A percentile compares a stretch with the other conserved stretches of the same genome.
phyloP scores from a whole-genome alignment of 257 asterid species.

The Scutellaria baicalensis region DNA sequence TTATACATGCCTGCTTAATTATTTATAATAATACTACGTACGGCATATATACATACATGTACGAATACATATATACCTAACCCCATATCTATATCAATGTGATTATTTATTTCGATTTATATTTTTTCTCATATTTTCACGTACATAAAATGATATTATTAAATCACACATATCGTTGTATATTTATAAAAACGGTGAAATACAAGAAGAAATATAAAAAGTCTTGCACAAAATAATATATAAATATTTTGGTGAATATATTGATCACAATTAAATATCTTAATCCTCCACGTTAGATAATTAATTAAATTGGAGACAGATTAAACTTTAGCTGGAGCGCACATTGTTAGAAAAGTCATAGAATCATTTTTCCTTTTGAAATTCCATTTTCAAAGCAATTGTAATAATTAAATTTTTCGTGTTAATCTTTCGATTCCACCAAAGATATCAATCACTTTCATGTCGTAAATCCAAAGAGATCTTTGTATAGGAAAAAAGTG shows the following conservation, averaged over 20 bases:
- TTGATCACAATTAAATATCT: not conserved
- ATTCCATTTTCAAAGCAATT: not conserved
- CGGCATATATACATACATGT: slow-evolving; percentile 5
- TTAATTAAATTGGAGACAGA: not conserved
- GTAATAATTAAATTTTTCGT: not conserved
- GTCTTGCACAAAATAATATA: too few species aligned
- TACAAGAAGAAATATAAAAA: too few species aligned
- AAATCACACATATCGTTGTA: too few species aligned
- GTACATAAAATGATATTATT: too few species aligned
- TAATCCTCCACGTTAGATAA: not conserved
- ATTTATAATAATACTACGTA: not conserved
- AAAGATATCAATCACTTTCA: slow-evolving; percentile 14
- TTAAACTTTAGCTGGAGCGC: slow-evolving; percentile 22
- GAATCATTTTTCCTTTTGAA: slow-evolving; percentile 17
- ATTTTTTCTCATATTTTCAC: too few species aligned
- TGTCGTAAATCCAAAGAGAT: slow-evolving; percentile 10
- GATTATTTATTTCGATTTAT: not conserved
- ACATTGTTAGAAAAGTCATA: slow-evolving; percentile 17
- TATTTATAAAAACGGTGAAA: too few species aligned
- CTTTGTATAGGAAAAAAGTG: not conserved
- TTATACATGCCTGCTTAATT: not conserved
- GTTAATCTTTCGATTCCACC: not conserved
- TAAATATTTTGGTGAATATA: not conserved
- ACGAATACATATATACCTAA: not conserved
- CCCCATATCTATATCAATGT: not conserved